These are phyloP conservation scores for Lecanicillium sp. DNA, from an alignment of 2,329 filamentous ascomycete genomes.

Conservation along the genomic window DNA sequence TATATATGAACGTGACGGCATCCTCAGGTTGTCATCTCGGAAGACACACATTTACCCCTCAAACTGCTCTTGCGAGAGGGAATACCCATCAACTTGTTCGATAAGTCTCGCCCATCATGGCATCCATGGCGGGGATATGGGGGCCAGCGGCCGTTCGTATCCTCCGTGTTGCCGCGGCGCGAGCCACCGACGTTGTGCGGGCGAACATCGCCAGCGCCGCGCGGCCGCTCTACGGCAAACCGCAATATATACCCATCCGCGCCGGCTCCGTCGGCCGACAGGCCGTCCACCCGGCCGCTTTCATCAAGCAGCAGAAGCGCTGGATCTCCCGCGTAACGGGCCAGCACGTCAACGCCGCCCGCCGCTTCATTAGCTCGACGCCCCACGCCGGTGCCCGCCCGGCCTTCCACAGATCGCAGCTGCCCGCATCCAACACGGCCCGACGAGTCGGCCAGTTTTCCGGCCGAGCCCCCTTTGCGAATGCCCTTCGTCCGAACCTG, in stretches of 20 bases:
- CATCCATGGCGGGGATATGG: constrained; percentile 51
- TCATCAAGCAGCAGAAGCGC: constrained; percentile 45
- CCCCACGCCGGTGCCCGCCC: constrained; percentile 15
- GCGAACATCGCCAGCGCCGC: constrained; percentile 41
- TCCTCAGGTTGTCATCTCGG: constrained; percentile 11
- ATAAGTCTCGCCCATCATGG: constrained; percentile 38
- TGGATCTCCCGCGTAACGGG: constrained; percentile 43
- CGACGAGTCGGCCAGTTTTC: constrained; percentile 55
- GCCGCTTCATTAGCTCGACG: constrained; percentile 45
- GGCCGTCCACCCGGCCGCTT: constrained; percentile 47
- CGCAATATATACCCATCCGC: constrained; percentile 41
- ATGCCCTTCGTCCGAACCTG: constrained; percentile 81
- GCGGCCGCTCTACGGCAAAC: constrained; percentile 39
- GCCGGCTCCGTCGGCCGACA: constrained; percentile 37
- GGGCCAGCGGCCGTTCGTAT: constrained; percentile 50
- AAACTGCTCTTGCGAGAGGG: constrained; percentile 17
- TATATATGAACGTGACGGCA: constrained; percentile 16
- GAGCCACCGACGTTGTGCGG: constrained; percentile 46
- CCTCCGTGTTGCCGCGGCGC: constrained; percentile 46
- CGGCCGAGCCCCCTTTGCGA: constrained; percentile 78
- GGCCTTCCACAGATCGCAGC: constrained; percentile 41
- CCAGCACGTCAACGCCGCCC: constrained; percentile 39
- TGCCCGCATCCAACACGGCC: constrained; percentile 43
- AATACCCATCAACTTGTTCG: constrained; percentile 16
- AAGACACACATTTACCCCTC: constrained; percentile 18